Conservation (phyloP, 352 stramenopile species). For the Globisporangium solare region DNA sequence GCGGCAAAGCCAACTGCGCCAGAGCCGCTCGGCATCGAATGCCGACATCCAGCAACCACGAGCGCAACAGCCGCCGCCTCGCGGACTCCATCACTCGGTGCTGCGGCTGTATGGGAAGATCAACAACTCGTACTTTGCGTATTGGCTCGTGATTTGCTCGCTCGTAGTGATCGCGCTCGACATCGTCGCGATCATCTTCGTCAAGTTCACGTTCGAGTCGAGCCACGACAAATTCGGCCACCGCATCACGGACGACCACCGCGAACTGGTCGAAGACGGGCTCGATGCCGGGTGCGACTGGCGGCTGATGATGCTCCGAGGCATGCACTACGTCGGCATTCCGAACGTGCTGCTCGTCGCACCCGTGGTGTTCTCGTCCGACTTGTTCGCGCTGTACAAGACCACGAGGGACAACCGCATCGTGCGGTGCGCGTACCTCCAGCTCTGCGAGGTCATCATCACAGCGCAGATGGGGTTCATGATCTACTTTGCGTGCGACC, state of each 20-base stretch:
- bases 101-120: constrained; percentile 34
- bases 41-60: not conserved
- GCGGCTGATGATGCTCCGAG: constrained; percentile 29
- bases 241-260: not conserved
- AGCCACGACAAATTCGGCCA: constrained; percentile 12
- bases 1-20: constrained; percentile 5
- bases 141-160: constrained; percentile 61
- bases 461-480: constrained; percentile 48
- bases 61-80: not conserved
- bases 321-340: constrained; percentile 45
- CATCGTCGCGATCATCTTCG: constrained; percentile 31
- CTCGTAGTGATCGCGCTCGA: constrained; percentile 43
- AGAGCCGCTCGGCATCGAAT: constrained; percentile 7
- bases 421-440: constrained; percentile 57
- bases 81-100: not conserved
- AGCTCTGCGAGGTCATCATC: constrained; percentile 66
- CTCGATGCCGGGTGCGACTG: constrained; percentile 23
- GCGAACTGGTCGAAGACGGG: constrained; percentile 5
- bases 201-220: constrained; percentile 23
- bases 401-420: constrained; percentile 44
- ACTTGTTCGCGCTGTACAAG: constrained; percentile 45
- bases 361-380: constrained; percentile 50
- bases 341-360: constrained; percentile 54
- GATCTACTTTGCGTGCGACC: constrained; percentile 44
- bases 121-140: constrained; percentile 69